Evolutionary conservation across 2,329 filamentous ascomycete species (phyloP).

Genomic region (Metarhizium anisopliae): DNA sequence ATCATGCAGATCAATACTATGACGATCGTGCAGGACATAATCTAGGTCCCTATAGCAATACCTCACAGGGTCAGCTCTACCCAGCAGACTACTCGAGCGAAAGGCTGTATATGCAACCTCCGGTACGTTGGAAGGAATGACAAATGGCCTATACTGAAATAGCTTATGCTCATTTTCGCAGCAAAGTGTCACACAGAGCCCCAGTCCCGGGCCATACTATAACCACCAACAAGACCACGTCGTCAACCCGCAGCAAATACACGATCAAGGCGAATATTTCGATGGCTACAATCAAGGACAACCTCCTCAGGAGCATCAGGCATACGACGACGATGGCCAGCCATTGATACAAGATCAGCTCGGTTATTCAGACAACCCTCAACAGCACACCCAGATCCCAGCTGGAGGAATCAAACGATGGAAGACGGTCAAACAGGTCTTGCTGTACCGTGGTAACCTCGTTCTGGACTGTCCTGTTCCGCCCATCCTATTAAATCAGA

Average conservation of each 20-base stretch:
- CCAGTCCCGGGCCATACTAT: background rate
- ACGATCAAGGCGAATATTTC: background rate
- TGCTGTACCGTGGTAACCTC: conserved; percentile 91
- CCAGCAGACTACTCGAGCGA: background rate
- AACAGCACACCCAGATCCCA: conserved; percentile 21
- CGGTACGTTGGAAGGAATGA: background rate
- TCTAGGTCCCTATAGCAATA: background rate
- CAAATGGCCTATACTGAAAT: background rate
- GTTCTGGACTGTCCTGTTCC: conserved; percentile 95
- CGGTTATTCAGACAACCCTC: background rate
- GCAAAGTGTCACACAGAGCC: background rate
- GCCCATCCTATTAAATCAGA: conserved; percentile 75
- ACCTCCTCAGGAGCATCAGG: conserved; percentile 17
- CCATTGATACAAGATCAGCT: background rate
- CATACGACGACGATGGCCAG: background rate
- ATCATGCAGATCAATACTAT: background rate
- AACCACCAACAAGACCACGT: background rate
- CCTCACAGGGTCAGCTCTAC: background rate
- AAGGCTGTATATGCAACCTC: background rate
- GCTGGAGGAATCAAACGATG: conserved; percentile 62
- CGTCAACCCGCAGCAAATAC: background rate
- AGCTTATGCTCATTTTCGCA: background rate
- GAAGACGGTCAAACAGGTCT: conserved; percentile 99
- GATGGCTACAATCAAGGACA: conserved; percentile 12
- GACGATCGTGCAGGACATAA: background rate